These are phyloP conservation scores for Blastocystis sp. DNA, from an alignment of 352 stramenopile species.

Conservation along the genomic window DNA sequence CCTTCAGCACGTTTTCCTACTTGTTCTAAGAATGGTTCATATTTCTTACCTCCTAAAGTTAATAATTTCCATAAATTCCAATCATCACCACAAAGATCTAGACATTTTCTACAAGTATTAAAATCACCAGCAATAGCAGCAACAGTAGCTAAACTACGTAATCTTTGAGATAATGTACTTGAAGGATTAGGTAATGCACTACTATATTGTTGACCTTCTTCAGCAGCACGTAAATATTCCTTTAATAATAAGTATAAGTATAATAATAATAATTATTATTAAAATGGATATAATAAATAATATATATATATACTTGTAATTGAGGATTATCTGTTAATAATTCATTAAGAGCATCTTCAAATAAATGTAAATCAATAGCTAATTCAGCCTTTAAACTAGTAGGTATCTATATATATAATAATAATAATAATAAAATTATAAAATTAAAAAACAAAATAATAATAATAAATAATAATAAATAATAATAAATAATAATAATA, in stretches of 20 bases:
- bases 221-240: slow-evolving; percentile 28
- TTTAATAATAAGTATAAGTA: no score
- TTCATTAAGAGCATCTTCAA: slow-evolving; percentile 34
- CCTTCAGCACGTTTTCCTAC: slow-evolving; percentile 24
- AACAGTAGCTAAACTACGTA: slow-evolving; percentile 19
- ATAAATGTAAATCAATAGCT: slow-evolving; percentile 20
- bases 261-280: no score
- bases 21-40: slow-evolving; percentile 5
- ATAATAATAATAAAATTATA: no score
- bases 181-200: slow-evolving; percentile 13
- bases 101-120: slow-evolving; percentile 22
- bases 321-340: slow-evolving; percentile 20
- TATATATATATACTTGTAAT: slow-evolving; percentile 1
- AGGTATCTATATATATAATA: no score
- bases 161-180: slow-evolving; percentile 17
- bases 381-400: slow-evolving; percentile 29
- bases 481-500: no score
- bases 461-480: no score
- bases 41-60: slow-evolving; percentile 17
- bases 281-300: neutral
- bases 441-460: no score
- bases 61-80: slow-evolving; percentile 23
- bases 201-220: slow-evolving; percentile 31
- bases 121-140: slow-evolving; percentile 29
- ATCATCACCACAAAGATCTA: slow-evolving; percentile 35